Conservation (phyloP, 768 basidiomycete genomes). For the Agrocybe pediades region DNA sequence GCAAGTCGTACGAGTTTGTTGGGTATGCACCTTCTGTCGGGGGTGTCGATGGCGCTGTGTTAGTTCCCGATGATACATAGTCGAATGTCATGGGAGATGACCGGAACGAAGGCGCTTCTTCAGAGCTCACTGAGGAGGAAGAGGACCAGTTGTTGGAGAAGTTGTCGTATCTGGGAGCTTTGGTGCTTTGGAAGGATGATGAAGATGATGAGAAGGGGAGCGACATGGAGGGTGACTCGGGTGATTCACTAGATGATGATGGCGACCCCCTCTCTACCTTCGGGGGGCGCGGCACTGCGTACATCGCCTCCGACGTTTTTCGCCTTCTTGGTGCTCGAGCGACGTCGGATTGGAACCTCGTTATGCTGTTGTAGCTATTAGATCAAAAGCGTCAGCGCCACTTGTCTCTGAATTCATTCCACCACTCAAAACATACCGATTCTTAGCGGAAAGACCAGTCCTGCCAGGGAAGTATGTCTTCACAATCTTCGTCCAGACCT, state of each 20-base stretch:
- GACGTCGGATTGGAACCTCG: constrained; percentile 44
- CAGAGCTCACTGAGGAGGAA: constrained; percentile 31
- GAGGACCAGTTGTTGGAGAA: constrained; percentile 30
- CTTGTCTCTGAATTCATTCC: neutral
- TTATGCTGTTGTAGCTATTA: constrained; percentile 53
- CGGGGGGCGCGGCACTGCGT: constrained; percentile 28
- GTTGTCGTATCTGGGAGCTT: constrained; percentile 26
- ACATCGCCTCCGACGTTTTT: constrained; percentile 34
- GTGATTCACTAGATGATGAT: constrained; percentile 45
- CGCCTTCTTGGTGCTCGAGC: constrained; percentile 36
- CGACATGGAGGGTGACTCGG: constrained; percentile 29
- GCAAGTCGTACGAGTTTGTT: constrained; percentile 34
- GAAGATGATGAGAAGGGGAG: constrained; percentile 25
- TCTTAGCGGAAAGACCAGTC: constrained; percentile 61
- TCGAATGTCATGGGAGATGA: constrained; percentile 27
- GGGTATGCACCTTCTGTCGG: constrained; percentile 30
- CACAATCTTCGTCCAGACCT: constrained; percentile 64
- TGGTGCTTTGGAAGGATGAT: constrained; percentile 19
- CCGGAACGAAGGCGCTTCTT: constrained; percentile 30
- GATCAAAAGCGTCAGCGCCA: constrained; percentile 6
- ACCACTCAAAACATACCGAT: constrained; percentile 38
- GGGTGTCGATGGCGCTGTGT: constrained; percentile 28
- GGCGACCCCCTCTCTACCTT: constrained; percentile 39
- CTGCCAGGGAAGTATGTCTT: constrained; percentile 62
- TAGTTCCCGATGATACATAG: constrained; percentile 19